Percentiles rank a stretch among this genome's conserved stretches.
Evolutionary conservation across 1,139 yeast species (phyloP).

Genomic region (Yamadazyma oceani): DNA sequence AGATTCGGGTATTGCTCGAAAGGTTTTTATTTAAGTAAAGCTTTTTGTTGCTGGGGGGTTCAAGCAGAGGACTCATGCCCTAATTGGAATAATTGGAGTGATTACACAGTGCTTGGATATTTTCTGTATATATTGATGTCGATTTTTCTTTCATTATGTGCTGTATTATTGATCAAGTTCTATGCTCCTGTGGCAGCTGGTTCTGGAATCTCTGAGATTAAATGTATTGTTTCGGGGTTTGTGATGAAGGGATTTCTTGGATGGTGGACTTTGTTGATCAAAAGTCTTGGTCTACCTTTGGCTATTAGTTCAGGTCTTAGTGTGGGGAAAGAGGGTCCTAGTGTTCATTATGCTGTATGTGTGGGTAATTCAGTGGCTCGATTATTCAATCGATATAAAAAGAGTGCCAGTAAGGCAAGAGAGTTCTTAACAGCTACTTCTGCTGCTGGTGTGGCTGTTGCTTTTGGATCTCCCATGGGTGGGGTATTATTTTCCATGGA

Average conservation of each 20-base stretch:
- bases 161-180: conserved; percentile 66
- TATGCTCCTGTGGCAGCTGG: conserved; percentile 95
- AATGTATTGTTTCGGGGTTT: conserved; percentile 92
- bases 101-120: conserved; percentile 48
- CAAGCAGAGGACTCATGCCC: conserved; percentile 48
- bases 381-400: conserved; percentile 44
- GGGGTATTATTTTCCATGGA: conserved; percentile 72
- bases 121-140: conserved; percentile 60
- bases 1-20: conserved; percentile 74
- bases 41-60: conserved; percentile 85
- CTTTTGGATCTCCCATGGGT: conserved; percentile 73
- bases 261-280: conserved; percentile 69
- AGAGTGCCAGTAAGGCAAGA: conserved; percentile 51
- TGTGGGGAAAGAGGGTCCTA: conserved; percentile 85
- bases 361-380: conserved; percentile 69
- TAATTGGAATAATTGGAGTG: conserved; percentile 60
- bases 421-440: conserved; percentile 60
- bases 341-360: conserved; percentile 84
- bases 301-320: conserved; percentile 82
- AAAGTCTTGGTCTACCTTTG: conserved; percentile 79
- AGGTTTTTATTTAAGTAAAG: conserved; percentile 68
- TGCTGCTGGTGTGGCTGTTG: conserved; percentile 75
- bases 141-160: conserved; percentile 56
- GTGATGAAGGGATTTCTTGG: conserved; percentile 76
- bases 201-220: conserved; percentile 94